Conservation (phyloP, 2,329 filamentous ascomycete genomes). For the Fusarium sp. region DNA sequence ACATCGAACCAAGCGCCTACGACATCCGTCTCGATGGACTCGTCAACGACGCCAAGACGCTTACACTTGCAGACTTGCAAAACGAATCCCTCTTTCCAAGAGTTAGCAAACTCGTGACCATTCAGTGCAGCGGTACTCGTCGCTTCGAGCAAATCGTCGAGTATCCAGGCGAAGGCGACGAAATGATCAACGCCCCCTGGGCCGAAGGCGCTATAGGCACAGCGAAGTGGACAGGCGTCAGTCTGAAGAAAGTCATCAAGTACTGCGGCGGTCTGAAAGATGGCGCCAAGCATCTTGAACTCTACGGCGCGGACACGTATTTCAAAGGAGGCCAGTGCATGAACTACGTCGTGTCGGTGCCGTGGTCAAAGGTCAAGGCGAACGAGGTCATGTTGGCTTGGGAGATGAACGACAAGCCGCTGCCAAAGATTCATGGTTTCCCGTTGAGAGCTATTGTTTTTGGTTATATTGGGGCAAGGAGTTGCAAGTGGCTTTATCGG, state of each 20-base stretch:
- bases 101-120: slow-evolving; percentile 64
- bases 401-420: slow-evolving; percentile 74
- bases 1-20: slow-evolving; percentile 66
- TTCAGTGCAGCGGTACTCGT: slow-evolving; percentile 75
- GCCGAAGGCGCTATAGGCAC: slow-evolving; percentile 75
- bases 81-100: slow-evolving; percentile 68
- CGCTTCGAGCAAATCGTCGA: slow-evolving; percentile 73
- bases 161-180: slow-evolving; percentile 74
- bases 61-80: slow-evolving; percentile 68
- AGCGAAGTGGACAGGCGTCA: slow-evolving; percentile 69
- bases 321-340: slow-evolving; percentile 72
- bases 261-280: slow-evolving; percentile 68
- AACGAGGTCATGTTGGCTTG: slow-evolving; percentile 74
- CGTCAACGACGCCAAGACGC: slow-evolving; percentile 64
- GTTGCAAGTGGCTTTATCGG: too few species aligned
- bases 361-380: slow-evolving; percentile 71
- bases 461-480: too few species aligned
- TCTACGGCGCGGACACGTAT: slow-evolving; percentile 76
- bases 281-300: slow-evolving; percentile 69
- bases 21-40: slow-evolving; percentile 67
- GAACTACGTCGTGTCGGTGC: slow-evolving; percentile 76
- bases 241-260: slow-evolving; percentile 75
- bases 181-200: slow-evolving; percentile 65
- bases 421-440: slow-evolving; percentile 73
- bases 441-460: slow-evolving; percentile 70